Conservation (phyloP, 192 early-diverging fungal genomes). For the Coemansia sp. region DNA sequence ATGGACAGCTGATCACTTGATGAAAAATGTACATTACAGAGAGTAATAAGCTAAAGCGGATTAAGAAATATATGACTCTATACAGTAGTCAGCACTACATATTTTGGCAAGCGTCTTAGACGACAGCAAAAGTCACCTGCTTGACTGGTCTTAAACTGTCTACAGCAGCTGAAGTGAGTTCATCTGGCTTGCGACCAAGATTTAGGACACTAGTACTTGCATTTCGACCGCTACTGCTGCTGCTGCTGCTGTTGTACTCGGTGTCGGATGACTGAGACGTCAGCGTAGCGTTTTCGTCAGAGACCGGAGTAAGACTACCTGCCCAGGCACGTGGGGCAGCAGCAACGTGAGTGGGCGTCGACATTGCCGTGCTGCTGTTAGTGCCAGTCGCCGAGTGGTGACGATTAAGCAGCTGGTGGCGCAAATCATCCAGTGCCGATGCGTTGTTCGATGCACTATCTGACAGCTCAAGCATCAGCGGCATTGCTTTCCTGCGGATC, state of each 20-base stretch:
- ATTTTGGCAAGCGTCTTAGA: not conserved
- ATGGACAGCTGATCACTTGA: too few species aligned
- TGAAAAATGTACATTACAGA: too few species aligned
- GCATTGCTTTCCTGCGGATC: conserved; percentile 29
- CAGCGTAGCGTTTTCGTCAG: conserved; percentile 28
- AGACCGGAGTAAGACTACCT: conserved; percentile 37
- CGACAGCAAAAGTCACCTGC: conserved; percentile 44
- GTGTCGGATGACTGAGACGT: conserved; percentile 28
- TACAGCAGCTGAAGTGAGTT: not conserved
- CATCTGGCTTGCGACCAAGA: conserved; percentile 10
- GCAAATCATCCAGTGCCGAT: conserved; percentile 23
- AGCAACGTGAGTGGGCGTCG: conserved; percentile 18
- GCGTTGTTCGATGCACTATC: conserved; percentile 1
- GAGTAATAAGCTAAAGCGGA: too few species aligned
- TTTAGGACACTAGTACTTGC: conserved; percentile 6
- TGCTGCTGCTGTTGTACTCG: conserved; percentile 10
- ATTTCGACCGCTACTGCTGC: not conserved
- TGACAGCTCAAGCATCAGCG: conserved; percentile 31
- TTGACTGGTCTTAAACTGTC: conserved; percentile 19
- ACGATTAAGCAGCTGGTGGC: conserved; percentile 12
- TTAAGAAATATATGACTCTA: too few species aligned
- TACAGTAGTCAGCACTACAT: too few species aligned
- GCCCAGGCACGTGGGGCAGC: conserved; percentile 8
- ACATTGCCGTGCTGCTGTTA: conserved; percentile 16
- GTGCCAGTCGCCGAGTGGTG: conserved; percentile 7